Evolutionary conservation across 495 filamentous ascomycete genomes (phyloP).

Genomic region (Podospora pseudopauciseta): DNA sequence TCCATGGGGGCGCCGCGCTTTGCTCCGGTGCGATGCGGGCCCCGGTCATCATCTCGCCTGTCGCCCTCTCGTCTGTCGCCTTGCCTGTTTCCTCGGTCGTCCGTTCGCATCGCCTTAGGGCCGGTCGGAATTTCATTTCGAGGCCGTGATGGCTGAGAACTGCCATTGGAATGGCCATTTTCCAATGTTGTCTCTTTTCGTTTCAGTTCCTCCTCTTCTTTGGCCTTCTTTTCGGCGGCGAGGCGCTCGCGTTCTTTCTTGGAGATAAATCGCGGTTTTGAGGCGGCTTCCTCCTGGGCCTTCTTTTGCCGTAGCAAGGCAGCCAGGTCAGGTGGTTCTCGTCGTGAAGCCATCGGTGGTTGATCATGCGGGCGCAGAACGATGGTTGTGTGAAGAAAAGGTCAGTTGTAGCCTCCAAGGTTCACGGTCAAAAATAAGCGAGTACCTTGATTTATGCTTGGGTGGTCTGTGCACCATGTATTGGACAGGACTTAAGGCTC

Average conservation of each 20-base stretch:
- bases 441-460: neutral
- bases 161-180: slow-evolving; percentile 18
- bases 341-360: slow-evolving; percentile 16
- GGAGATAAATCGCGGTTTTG: slow-evolving; percentile 88
- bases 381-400: no score
- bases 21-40: slow-evolving; percentile 22
- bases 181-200: slow-evolving; percentile 35
- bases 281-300: slow-evolving; percentile 42
- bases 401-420: neutral
- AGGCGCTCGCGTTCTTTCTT: slow-evolving; percentile 85
- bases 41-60: slow-evolving; percentile 36
- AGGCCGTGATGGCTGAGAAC: slow-evolving; percentile 11
- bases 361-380: no score
- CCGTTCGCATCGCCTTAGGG: slow-evolving; percentile 67
- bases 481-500: no score
- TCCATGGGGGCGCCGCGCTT: slow-evolving; percentile 29
- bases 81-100: slow-evolving; percentile 28
- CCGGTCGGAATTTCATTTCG: slow-evolving; percentile 62
- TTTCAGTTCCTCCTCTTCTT: slow-evolving; percentile 73
- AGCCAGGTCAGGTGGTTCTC: slow-evolving; percentile 45
- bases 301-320: slow-evolving; percentile 48
- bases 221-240: slow-evolving; percentile 77
- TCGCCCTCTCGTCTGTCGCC: slow-evolving; percentile 30
- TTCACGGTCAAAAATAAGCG: neutral
- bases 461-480: neutral